Evolutionary conservation across 1,139 yeast species (phyloP).

Genomic region (Casaregolazyma lundiana): DNA sequence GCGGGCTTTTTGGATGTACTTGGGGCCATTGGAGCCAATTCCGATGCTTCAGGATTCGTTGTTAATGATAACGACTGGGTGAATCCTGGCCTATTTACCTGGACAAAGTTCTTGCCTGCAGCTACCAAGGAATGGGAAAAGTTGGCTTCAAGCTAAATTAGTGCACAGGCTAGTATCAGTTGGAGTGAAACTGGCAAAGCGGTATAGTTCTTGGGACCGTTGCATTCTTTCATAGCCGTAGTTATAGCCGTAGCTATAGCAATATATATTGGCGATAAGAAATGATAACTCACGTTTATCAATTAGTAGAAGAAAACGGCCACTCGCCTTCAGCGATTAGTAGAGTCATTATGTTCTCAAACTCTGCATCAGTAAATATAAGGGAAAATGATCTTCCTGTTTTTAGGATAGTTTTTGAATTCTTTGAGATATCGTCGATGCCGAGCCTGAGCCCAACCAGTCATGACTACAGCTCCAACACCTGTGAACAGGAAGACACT

Average conservation of each 20-base stretch:
- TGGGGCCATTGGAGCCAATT: constrained; percentile 29
- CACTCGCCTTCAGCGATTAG: too few relatives aligned
- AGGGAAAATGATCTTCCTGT: constrained; percentile 65
- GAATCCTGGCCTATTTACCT: constrained; percentile 54
- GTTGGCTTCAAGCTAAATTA: too few relatives aligned
- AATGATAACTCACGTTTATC: too few relatives aligned
- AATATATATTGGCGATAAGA: too few relatives aligned
- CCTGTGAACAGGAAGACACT: constrained; percentile 63
- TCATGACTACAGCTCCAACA: constrained; percentile 77
- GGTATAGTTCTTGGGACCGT: too few relatives aligned
- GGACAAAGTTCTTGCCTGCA: constrained; percentile 35
- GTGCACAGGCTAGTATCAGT: too few relatives aligned
- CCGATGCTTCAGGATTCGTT: constrained; percentile 39
- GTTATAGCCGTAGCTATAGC: too few relatives aligned
- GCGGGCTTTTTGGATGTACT: constrained; percentile 13
- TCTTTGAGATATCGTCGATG: constrained; percentile 62
- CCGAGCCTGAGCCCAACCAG: constrained; percentile 70
- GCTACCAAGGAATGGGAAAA: constrained; percentile 13
- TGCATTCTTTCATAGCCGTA: too few relatives aligned
- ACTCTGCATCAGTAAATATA: constrained; percentile 44
- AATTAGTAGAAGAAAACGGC: too few relatives aligned
- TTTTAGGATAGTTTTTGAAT: constrained; percentile 73
- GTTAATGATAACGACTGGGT: constrained; percentile 46
- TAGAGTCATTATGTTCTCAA: too few relatives aligned
- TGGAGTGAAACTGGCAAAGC: too few relatives aligned